phyloP scores from a whole-genome alignment of 2,329 filamentous ascomycete species.

The Epichloe sibirici region DNA sequence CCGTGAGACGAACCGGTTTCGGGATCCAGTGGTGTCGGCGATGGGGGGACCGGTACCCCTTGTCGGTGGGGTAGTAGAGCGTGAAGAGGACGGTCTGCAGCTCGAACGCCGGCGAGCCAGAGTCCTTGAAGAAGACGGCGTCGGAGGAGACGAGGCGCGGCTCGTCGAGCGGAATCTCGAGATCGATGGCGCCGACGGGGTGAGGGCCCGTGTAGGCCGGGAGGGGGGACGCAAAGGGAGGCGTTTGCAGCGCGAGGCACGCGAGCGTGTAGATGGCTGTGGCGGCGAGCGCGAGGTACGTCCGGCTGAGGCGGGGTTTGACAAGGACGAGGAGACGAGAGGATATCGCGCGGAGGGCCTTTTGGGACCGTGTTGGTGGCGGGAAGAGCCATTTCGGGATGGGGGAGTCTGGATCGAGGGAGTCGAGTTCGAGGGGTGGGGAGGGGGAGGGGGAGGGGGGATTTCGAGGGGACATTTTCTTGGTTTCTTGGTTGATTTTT shows the following conservation, averaged over 20 bases:
- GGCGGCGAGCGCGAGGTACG: background rate
- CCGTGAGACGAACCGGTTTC: constrained; percentile 29
- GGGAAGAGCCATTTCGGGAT: constrained; percentile 3
- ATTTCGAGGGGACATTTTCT: background rate
- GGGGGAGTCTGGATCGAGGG: constrained; percentile 5
- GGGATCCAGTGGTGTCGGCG: constrained; percentile 32
- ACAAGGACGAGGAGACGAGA: background rate
- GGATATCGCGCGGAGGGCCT: background rate
- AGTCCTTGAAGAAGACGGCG: constrained; percentile 21
- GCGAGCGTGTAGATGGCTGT: constrained; percentile 23
- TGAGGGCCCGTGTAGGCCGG: constrained; percentile 32
- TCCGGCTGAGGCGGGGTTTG: background rate
- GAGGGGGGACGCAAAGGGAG: constrained; percentile 31
- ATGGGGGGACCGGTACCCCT: constrained; percentile 10
- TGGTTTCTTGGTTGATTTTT: background rate
- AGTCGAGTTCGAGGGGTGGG: constrained; percentile 4
- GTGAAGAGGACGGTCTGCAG: constrained; percentile 36
- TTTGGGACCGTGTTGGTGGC: background rate
- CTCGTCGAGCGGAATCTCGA: constrained; percentile 29
- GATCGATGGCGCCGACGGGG: constrained; percentile 33
- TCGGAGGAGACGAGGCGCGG: constrained; percentile 21
- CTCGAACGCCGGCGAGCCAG: constrained; percentile 28
- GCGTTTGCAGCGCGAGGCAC: constrained; percentile 26
- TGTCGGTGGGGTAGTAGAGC: constrained; percentile 32
- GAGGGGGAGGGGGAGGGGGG: background rate